These are phyloP conservation scores for Cardamine chenopodiifolia DNA, from an alignment of 345 rosid species.

Conservation along the genomic window DNA sequence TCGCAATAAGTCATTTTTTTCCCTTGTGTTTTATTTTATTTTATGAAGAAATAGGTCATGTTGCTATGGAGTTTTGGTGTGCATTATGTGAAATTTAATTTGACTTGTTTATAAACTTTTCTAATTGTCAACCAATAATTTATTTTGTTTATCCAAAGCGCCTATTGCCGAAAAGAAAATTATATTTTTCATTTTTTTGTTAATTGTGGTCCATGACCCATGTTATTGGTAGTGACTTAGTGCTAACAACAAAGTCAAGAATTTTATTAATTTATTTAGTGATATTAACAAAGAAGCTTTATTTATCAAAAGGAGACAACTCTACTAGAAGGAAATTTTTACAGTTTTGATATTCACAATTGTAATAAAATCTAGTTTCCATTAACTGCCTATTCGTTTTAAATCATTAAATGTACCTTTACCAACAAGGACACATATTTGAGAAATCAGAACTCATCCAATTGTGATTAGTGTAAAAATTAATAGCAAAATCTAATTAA, in stretches of 20 bases:
- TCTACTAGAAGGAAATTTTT: not conserved
- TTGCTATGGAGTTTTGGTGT: too few relatives aligned
- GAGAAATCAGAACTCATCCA: slow-evolving; percentile 11
- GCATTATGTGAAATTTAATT: too few relatives aligned
- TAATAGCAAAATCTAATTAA: slow-evolving; percentile 7
- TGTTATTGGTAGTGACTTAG: slow-evolving; percentile 24
- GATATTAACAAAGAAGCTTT: not conserved
- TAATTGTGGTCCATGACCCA: slow-evolving; percentile 1
- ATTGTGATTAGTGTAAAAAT: slow-evolving; percentile 1
- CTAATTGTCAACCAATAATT: slow-evolving; percentile 11
- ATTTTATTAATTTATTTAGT: too few relatives aligned
- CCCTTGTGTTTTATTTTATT: too few relatives aligned
- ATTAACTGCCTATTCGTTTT: not conserved
- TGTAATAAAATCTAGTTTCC: not conserved
- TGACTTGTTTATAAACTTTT: too few relatives aligned
- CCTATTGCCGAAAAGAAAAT: not conserved
- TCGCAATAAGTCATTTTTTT: too few relatives aligned
- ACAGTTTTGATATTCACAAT: not conserved
- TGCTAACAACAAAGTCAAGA: slow-evolving; percentile 22
- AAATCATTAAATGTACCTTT: not conserved
- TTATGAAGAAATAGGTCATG: too few relatives aligned
- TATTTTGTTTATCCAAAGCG: slow-evolving; percentile 22
- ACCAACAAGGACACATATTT: not conserved
- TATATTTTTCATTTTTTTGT: not conserved
- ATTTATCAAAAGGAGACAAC: not conserved